phyloP scores from a whole-genome alignment of 2,329 filamentous ascomycete genomes.

The Fonsecaea pedrosoi region DNA sequence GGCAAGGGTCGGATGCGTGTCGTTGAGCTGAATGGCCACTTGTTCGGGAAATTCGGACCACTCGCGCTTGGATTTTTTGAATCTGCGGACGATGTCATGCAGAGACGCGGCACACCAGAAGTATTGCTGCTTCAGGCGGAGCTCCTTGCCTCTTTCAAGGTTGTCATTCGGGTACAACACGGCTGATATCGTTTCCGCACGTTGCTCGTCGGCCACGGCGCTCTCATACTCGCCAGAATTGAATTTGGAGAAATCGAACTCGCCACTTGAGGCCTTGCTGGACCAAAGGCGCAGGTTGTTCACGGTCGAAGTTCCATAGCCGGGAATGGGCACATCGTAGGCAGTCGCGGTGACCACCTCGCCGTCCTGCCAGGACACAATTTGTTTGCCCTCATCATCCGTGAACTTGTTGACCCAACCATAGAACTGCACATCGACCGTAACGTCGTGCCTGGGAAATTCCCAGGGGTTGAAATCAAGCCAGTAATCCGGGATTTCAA shows the following conservation, averaged over 20 bases:
- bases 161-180: constrained; percentile 98
- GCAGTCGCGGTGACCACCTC: constrained; percentile 91
- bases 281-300: constrained; percentile 98
- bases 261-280: constrained; percentile 93
- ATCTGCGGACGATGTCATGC: constrained; percentile 93
- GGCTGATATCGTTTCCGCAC: constrained; percentile 97
- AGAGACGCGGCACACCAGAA: constrained; percentile 99
- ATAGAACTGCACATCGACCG: constrained; percentile 96
- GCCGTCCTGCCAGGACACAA: constrained; percentile 85
- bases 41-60: constrained; percentile 95
- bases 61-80: constrained; percentile 92
- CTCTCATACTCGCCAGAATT: constrained; percentile 98
- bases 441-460: constrained; percentile 93
- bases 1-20: constrained; percentile 94
- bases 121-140: constrained; percentile 98
- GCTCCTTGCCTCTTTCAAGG: constrained; percentile 92
- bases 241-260: constrained; percentile 99
- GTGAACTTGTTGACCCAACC: constrained; percentile 77
- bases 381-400: constrained; percentile 77
- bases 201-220: constrained; percentile 96
- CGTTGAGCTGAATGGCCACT: constrained; percentile 96
- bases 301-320: constrained; percentile 85
- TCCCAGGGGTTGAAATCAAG: constrained; percentile 99
- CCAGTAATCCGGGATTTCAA: constrained; percentile 99
- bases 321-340: constrained; percentile 91